A percentile compares a stretch with the other conserved stretches of the same genome.
These are phyloP conservation scores for Irpex rosettiformis DNA, from an alignment of 1,284 basidiomycete species.

Conservation along the genomic window DNA sequence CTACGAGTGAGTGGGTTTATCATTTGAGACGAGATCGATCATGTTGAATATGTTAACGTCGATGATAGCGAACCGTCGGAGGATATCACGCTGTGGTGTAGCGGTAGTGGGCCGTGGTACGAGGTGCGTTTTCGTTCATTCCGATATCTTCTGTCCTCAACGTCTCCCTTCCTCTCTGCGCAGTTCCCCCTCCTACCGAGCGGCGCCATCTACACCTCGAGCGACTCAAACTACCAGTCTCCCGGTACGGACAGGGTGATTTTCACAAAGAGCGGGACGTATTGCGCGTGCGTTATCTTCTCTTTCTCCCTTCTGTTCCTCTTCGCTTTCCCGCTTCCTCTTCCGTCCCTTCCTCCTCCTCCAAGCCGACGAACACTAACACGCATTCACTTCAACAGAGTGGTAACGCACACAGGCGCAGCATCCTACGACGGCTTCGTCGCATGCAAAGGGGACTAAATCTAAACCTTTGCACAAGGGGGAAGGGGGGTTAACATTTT, in stretches of 20 bases:
- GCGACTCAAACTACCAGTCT: constrained; percentile 16
- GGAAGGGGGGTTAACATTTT: too few relatives aligned
- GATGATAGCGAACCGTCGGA: constrained; percentile 14
- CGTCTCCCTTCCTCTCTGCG: neutral
- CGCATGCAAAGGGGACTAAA: constrained; percentile 24
- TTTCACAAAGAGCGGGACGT: constrained; percentile 25
- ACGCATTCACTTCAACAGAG: constrained; percentile 15
- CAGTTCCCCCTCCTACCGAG: constrained; percentile 26
- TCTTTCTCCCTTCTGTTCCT: neutral
- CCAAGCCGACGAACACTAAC: too few relatives aligned
- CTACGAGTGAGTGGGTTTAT: constrained; percentile 14
- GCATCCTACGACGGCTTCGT: constrained; percentile 26
- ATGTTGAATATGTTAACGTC: too few relatives aligned
- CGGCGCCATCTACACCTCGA: constrained; percentile 24
- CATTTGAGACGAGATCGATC: too few relatives aligned
- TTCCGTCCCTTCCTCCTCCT: too few relatives aligned
- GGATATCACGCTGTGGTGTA: constrained; percentile 16
- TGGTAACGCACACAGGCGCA: constrained; percentile 31
- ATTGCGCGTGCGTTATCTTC: constrained; percentile 22
- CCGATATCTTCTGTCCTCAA: neutral
- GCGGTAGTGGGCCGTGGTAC: constrained; percentile 17
- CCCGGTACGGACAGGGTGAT: constrained; percentile 28
- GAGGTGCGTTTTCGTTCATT: constrained; percentile 7
- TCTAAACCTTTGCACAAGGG: neutral
- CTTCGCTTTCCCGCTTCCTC: too few relatives aligned